These are phyloP conservation scores for Phoenix roebelenii DNA, from an alignment of 176 grass and related monocot genomes.

Conservation along the genomic window DNA sequence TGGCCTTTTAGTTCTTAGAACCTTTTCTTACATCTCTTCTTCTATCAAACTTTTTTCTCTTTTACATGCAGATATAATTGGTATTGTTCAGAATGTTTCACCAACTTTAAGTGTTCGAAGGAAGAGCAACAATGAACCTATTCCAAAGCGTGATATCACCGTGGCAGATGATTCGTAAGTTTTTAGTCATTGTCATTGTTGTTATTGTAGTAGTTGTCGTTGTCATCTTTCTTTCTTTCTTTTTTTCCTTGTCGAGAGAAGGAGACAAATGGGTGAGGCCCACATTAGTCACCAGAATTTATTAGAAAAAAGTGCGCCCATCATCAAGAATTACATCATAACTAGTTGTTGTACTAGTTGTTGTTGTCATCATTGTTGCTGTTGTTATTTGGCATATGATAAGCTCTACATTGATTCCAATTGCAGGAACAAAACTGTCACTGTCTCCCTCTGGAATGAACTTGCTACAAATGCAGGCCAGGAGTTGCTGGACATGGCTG, in stretches of 20 bases:
- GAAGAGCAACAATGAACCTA: constrained; percentile 59
- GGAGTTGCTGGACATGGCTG: constrained; percentile 77
- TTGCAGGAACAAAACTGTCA: constrained; percentile 78
- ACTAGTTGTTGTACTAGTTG: too few species aligned
- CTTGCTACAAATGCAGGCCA: constrained; percentile 80
- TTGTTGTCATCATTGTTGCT: too few species aligned
- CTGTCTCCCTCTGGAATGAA: constrained; percentile 83
- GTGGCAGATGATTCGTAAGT: constrained; percentile 93
- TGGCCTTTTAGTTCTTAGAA: not conserved
- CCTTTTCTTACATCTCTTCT: not conserved
- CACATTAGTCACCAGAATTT: too few species aligned
- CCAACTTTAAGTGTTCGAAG: constrained; percentile 71
- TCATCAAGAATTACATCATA: too few species aligned
- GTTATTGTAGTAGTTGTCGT: too few species aligned
- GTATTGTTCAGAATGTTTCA: constrained; percentile 75
- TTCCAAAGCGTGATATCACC: constrained; percentile 82
- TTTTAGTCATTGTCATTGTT: not conserved
- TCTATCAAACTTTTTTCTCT: not conserved
- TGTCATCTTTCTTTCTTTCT: too few species aligned
- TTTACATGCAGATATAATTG: constrained; percentile 54
- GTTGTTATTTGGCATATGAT: too few species aligned
- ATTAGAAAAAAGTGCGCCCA: too few species aligned
- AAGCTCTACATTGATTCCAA: too few species aligned
- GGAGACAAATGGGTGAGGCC: too few species aligned
- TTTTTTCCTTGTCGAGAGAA: too few species aligned